These are phyloP conservation scores for Grifola frondosa DNA, from an alignment of 1,284 basidiomycete species.

Conservation along the genomic window DNA sequence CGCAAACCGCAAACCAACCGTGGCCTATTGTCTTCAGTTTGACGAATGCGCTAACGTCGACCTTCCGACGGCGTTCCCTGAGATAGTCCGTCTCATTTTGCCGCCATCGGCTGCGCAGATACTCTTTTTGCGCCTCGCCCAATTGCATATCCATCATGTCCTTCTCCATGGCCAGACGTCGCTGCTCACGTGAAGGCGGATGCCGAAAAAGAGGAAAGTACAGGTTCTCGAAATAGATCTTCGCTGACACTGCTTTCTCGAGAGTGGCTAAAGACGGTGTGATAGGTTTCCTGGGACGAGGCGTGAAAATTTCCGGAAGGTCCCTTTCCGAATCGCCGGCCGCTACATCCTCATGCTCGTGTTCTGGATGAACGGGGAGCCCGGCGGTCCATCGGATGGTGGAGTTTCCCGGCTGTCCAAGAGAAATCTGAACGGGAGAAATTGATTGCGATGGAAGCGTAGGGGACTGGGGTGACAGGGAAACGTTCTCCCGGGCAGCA, in stretches of 20 bases:
- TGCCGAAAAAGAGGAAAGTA: constrained; percentile 91
- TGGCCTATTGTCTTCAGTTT: constrained; percentile 96
- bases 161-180: constrained; percentile 82
- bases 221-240: constrained; percentile 95
- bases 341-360: constrained; percentile 52
- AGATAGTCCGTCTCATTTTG: constrained; percentile 89
- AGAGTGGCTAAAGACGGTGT: constrained; percentile 86
- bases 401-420: constrained; percentile 59
- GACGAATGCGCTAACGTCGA: constrained; percentile 83
- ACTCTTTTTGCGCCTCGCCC: constrained; percentile 67
- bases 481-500: constrained; percentile 65
- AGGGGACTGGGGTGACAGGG: constrained; percentile 37
- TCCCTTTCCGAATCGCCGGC: constrained; percentile 27
- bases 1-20: constrained; percentile 48
- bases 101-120: constrained; percentile 74
- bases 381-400: constrained; percentile 59
- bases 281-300: constrained; percentile 53
- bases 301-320: constrained; percentile 33
- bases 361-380: constrained; percentile 62
- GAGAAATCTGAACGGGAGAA: constrained; percentile 33
- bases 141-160: constrained; percentile 80
- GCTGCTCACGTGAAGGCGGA: constrained; percentile 81
- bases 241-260: constrained; percentile 89
- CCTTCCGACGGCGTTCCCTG: constrained; percentile 78
- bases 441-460: constrained; percentile 12